Base-by-base conservation (phyloP, 176 grass and related monocot genomes). In the Typha latifolia region DNA sequence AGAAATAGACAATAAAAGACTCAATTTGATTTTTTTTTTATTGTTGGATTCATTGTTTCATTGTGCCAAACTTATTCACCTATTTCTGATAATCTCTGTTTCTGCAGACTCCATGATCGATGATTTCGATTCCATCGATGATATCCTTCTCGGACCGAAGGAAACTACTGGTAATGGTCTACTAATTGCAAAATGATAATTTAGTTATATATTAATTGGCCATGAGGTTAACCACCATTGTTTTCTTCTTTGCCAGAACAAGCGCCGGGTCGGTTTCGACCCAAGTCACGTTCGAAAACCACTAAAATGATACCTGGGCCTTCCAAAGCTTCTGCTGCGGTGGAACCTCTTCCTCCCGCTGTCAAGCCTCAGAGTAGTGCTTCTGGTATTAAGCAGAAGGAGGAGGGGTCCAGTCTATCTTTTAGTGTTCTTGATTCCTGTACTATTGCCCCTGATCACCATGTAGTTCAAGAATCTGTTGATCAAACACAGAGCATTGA, bases 41-140 rank as follows among this genome's bases (percentile, higher is more conserved):
- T 43, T 43, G 37, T 43, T 43, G 37, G 37, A 19, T 59, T 59
- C 10, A 9, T 18, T 15, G 15, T 15, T 57, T 21, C n/a, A 20
- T 21, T 9, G 53, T 59, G 53, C 53, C 5, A 11, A 59, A 21
- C 9, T 59, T 59, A 11, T 59, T 59, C 53, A 59, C 9, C 20
- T 20, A 18, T 0, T 59, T 21, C 10, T 43, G 37, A 11, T 59
- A 2, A 8, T 3, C 12, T 21, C 16, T 21, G 2, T 59, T 59
- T 59, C 9, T 59, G 53, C 53, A 59, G 62, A 32, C 21, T 14
- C 12, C 47, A 68, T 68, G 66, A 4, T 68, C 49, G 11, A 5
- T 49, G 66, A 68, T 49, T 68, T 23, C 8, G 66, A 68, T 68
- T 26, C 47, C 22, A 19, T 50, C 21, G 47, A 50, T 23, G 66